Percentiles rank a stretch among this genome's conserved stretches.
These are phyloP conservation scores for Cordia subcordata DNA, from an alignment of 257 asterid species.

Conservation along the genomic window DNA sequence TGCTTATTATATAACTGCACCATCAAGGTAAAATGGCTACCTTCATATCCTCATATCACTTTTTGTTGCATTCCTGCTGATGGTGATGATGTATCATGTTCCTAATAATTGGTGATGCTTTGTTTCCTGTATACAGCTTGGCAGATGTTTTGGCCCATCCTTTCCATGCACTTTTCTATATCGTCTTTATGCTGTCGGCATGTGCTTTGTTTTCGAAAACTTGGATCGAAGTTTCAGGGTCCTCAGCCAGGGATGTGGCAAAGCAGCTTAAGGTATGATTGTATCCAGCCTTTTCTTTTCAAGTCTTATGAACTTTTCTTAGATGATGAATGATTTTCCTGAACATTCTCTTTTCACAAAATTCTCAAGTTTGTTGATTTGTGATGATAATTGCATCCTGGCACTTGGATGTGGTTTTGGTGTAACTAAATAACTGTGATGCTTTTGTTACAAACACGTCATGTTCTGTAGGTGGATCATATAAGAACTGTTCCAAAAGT, in stretches of 20 bases:
- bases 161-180: conserved; percentile 78
- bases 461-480: no score
- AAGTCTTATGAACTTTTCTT: neutral
- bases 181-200: conserved; percentile 82
- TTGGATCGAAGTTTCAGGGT: conserved; percentile 93
- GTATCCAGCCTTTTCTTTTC: neutral
- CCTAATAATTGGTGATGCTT: neutral
- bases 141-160: conserved; percentile 83
- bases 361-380: no score
- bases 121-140: conserved; percentile 26
- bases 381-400: no score
- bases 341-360: no score
- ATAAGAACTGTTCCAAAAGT: no score
- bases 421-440: no score
- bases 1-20: conserved; percentile 89
- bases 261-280: conserved; percentile 74
- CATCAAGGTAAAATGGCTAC: conserved; percentile 52
- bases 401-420: no score
- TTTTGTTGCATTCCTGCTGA: neutral
- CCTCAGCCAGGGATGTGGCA: conserved; percentile 87
- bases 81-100: neutral
- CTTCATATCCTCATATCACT: conserved; percentile 1
- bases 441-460: no score
- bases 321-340: no score
- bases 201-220: conserved; percentile 87